Percentiles rank a stretch among this genome's conserved stretches.
phyloP scores from a whole-genome alignment of 495 filamentous ascomycete species.

The Xylaria scruposa region DNA sequence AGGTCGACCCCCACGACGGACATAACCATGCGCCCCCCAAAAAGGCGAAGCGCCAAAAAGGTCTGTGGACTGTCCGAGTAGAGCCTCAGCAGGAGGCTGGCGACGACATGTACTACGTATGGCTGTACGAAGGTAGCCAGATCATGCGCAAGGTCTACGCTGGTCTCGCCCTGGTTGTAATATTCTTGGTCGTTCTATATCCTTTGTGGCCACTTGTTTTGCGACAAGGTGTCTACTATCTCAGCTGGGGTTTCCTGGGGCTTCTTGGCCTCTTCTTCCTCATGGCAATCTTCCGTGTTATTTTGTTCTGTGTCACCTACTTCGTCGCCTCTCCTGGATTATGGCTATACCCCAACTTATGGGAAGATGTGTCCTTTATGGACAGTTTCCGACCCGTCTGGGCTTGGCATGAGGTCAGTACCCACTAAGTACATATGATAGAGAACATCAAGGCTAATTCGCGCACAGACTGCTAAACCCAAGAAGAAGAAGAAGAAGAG shows the following conservation, averaged over 20 bases:
- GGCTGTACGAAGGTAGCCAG: slow-evolving; percentile 94
- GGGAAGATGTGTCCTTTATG: slow-evolving; percentile 98
- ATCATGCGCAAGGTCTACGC: slow-evolving; percentile 93
- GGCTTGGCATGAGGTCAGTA: slow-evolving; percentile 95
- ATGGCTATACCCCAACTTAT: slow-evolving; percentile 98
- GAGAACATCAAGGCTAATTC: slow-evolving; percentile 37
- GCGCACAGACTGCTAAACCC: slow-evolving; percentile 52
- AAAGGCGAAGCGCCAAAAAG: slow-evolving; percentile 87
- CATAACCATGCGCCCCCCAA: slow-evolving; percentile 70
- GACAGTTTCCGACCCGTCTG: slow-evolving; percentile 96
- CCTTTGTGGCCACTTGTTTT: slow-evolving; percentile 94
- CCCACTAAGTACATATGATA: slow-evolving; percentile 30
- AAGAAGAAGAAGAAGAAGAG: slow-evolving; percentile 71
- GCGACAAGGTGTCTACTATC: slow-evolving; percentile 95
- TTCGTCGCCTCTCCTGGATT: slow-evolving; percentile 85
- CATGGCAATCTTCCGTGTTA: slow-evolving; percentile 95
- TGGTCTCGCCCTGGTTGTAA: slow-evolving; percentile 75
- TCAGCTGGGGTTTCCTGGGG: slow-evolving; percentile 92
- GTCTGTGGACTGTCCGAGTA: slow-evolving; percentile 94
- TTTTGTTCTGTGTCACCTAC: slow-evolving; percentile 92
- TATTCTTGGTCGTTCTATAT: slow-evolving; percentile 92
- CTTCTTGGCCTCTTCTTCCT: slow-evolving; percentile 94
- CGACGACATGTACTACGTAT: slow-evolving; percentile 94
- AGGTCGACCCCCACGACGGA: slow-evolving; percentile 75
- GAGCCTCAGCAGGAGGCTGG: slow-evolving; percentile 94